Conservation (phyloP, 1,284 basidiomycete genomes). For the Cryptococcus sp. region DNA sequence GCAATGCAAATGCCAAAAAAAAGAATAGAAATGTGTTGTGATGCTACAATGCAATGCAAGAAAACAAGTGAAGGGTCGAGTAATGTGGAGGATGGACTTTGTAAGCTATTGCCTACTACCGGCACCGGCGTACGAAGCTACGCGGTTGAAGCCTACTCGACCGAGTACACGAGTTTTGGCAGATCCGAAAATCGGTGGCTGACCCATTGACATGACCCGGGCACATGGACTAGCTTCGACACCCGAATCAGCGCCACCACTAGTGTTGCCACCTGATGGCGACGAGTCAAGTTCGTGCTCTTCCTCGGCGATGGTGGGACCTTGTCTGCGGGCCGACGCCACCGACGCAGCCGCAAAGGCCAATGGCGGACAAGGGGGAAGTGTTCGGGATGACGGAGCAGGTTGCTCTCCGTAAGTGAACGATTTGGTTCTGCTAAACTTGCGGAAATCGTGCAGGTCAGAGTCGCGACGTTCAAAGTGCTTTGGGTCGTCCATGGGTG, state of each 20-base stretch:
- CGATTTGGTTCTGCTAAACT: conserved; percentile 81
- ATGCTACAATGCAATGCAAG: conserved; percentile 9
- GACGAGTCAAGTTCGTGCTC: conserved; percentile 39
- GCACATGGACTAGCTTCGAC: conserved; percentile 39
- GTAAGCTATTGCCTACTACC: conserved; percentile 2
- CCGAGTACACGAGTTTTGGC: conserved; percentile 39
- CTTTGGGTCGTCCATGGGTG: conserved; percentile 90
- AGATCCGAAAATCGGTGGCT: conserved; percentile 47
- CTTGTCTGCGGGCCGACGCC: conserved; percentile 35
- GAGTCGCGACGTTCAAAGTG: conserved; percentile 75
- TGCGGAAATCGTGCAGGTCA: conserved; percentile 88
- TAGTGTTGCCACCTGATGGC: conserved; percentile 16
- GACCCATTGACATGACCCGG: conserved; percentile 29
- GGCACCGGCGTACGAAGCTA: conserved; percentile 38
- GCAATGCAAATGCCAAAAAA: conserved; percentile 12
- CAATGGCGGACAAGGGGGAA: conserved; percentile 39
- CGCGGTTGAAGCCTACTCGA: conserved; percentile 26
- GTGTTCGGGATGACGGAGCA: conserved; percentile 13
- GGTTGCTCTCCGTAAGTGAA: conserved; percentile 76
- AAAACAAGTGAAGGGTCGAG: background rate
- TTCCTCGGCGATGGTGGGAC: conserved; percentile 38
- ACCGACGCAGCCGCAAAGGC: conserved; percentile 48
- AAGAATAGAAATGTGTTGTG: conserved; percentile 1
- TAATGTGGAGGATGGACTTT: background rate
- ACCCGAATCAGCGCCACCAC: conserved; percentile 14